These are phyloP conservation scores for Yamadazyma philogaea DNA, from an alignment of 805 yeast genomes.

Conservation along the genomic window DNA sequence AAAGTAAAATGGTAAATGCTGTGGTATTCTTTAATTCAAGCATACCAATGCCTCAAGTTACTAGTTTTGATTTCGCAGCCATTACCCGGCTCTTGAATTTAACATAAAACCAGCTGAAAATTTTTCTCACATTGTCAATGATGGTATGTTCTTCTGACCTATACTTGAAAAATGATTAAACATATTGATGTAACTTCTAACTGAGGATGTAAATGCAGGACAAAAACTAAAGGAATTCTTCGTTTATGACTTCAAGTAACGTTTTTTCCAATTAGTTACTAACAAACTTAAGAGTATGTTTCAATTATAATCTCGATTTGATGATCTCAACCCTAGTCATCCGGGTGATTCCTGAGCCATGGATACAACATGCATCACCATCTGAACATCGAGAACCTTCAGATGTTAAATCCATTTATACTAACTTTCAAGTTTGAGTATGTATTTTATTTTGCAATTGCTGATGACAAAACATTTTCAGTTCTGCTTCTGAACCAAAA, in stretches of 20 bases:
- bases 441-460: conserved; percentile 7
- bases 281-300: conserved; percentile 7
- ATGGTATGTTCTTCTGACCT: conserved; percentile 2
- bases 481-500: conserved; percentile 95
- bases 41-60: too few species aligned
- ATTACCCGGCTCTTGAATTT: not conserved
- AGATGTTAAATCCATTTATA: not conserved
- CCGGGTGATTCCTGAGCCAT: conserved; percentile 72
- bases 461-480: conserved; percentile 72
- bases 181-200: conserved; percentile 22
- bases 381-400: conserved; percentile 50
- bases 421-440: conserved; percentile 7
- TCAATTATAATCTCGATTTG: conserved; percentile 15
- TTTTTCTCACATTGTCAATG: not conserved
- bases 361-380: conserved; percentile 96
- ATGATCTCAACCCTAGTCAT: conserved; percentile 28
- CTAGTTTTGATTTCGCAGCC: not conserved
- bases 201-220: conserved; percentile 83
- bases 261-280: not conserved
- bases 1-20: too few species aligned
- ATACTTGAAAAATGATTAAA: conserved; percentile 22
- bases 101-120: conserved; percentile 1
- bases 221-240: conserved; percentile 67
- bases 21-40: too few species aligned
- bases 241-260: conserved; percentile 56